Evolutionary conservation across 257 asterid genomes (phyloP).

Genomic region (Solanum piurae): DNA sequence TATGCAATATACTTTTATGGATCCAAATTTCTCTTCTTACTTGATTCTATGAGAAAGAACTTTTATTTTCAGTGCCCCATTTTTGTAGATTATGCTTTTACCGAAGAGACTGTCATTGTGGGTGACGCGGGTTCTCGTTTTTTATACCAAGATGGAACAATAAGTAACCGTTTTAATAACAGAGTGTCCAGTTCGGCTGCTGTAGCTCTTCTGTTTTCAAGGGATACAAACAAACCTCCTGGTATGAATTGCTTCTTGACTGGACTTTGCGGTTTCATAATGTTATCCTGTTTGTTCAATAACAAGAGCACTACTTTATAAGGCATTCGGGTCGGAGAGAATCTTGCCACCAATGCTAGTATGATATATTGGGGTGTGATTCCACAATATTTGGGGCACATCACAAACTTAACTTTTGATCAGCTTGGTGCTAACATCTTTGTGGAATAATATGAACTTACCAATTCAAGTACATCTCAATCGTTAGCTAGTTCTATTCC

Average conservation of each 20-base stretch:
- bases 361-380: background rate
- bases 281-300: background rate
- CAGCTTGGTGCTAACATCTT: background rate
- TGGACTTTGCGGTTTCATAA: background rate
- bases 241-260: conserved; percentile 30
- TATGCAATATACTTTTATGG: background rate
- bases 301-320: background rate
- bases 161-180: background rate
- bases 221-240: conserved; percentile 37
- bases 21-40: background rate
- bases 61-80: background rate
- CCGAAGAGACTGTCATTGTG: conserved; percentile 47
- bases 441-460: background rate
- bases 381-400: background rate
- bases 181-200: conserved; percentile 17
- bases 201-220: conserved; percentile 54
- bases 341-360: background rate
- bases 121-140: conserved; percentile 52
- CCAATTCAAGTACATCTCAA: background rate
- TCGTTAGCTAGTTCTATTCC: background rate
- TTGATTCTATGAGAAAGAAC: background rate
- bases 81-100: conserved; percentile 49
- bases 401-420: background rate
- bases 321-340: background rate
- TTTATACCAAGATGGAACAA: conserved; percentile 26